Evolutionary conservation across 306 rosid species (phyloP).

Genomic region (Vigna mungo): DNA sequence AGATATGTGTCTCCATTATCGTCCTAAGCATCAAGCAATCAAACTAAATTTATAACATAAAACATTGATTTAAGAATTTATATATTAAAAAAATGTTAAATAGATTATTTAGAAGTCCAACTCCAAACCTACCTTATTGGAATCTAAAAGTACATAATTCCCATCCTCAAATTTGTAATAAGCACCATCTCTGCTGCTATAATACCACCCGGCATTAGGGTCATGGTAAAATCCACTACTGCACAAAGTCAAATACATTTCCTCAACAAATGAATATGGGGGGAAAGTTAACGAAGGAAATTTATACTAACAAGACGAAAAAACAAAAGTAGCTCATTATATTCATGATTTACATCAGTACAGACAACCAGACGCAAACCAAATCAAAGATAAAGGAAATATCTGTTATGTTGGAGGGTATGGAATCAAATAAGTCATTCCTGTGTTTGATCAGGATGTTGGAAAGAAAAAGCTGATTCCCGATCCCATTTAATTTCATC

Average conservation of each 20-base stretch:
- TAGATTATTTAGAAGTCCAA: constrained; percentile 4
- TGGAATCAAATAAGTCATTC: not conserved
- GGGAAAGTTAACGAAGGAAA: not conserved
- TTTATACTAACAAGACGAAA: not conserved
- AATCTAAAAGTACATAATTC: constrained; percentile 72
- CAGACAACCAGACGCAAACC: constrained; percentile 7
- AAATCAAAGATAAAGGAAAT: not conserved
- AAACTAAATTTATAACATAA: constrained; percentile 21
- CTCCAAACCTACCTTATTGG: constrained; percentile 48
- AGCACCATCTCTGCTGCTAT: constrained; percentile 67
- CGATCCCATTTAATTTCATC: constrained; percentile 13
- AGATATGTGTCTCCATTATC: constrained; percentile 44
- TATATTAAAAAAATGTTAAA: not conserved
- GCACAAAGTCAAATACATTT: constrained; percentile 45
- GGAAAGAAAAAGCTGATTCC: not conserved
- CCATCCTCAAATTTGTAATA: constrained; percentile 88
- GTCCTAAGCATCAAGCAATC: constrained; percentile 46
- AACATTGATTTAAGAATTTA: not conserved
- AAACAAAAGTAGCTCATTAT: not conserved
- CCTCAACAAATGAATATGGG: not conserved
- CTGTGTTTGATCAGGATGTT: not conserved
- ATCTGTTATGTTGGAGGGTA: not conserved
- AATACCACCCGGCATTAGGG: constrained; percentile 91
- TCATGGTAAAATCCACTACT: constrained; percentile 93
- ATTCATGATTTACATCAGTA: constrained; percentile 10